A percentile compares a stretch with the other conserved stretches of the same genome.
Conservation (phyloP, 106 monocot genomes). For the Acorus gramineus region DNA sequence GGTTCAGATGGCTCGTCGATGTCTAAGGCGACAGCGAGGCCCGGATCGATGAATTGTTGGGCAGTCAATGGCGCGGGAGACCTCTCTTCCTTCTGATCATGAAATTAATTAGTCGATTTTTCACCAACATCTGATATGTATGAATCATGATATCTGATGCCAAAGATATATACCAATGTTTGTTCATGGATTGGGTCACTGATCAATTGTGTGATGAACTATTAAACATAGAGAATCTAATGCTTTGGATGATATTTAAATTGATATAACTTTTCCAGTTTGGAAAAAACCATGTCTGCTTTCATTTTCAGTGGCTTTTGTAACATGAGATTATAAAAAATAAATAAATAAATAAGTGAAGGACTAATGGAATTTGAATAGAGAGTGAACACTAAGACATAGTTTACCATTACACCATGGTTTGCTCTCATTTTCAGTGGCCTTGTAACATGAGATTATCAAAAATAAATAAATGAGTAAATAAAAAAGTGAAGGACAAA, state of each 20-base stretch:
- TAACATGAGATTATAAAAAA: not conserved
- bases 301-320: not conserved
- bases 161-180: no score
- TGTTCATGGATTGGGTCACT: no score
- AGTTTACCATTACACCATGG: not conserved
- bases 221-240: no score
- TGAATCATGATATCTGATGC: no score
- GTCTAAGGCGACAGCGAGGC: not conserved
- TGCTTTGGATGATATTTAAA: no score
- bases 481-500: not conserved
- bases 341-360: not conserved
- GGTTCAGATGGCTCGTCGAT: slow-evolving; percentile 3
- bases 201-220: no score
- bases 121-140: no score
- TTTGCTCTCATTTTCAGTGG: not conserved
- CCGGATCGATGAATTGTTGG: slow-evolving; percentile 11
- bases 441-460: not conserved
- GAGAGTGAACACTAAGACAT: no score
- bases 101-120: no score
- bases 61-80: not conserved
- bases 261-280: no score
- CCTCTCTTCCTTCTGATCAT: not conserved
- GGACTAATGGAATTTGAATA: no score
- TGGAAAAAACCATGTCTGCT: not conserved
- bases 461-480: not conserved